These are phyloP conservation scores for Cryphonectria nitschkei DNA, from an alignment of 2,329 filamentous ascomycete species.

Conservation along the genomic window DNA sequence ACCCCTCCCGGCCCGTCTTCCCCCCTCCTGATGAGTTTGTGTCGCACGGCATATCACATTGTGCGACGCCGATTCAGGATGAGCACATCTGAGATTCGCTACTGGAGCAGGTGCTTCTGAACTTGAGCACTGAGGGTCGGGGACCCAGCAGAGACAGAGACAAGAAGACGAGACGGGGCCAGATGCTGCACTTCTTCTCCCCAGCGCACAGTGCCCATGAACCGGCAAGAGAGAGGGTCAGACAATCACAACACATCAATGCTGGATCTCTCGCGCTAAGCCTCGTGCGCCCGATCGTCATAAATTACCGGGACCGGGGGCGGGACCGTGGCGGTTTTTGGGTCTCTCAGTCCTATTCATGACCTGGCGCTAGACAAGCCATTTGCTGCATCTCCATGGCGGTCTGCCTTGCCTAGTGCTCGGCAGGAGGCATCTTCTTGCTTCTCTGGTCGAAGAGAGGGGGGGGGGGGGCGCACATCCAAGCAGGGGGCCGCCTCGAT, in stretches of 20 bases:
- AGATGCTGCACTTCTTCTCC: not conserved
- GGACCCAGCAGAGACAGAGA: constrained; percentile 12
- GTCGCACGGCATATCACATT: constrained; percentile 19
- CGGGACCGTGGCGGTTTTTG: not conserved
- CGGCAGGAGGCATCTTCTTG: constrained; percentile 11
- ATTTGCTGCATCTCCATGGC: not conserved
- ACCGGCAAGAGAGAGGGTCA: constrained; percentile 1
- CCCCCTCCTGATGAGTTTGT: constrained; percentile 25
- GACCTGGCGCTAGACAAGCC: constrained; percentile 8
- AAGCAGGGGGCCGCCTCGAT: constrained; percentile 11
- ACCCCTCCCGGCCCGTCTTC: not conserved
- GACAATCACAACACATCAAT: constrained; percentile 20
- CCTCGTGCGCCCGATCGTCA: constrained; percentile 10
- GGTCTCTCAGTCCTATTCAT: not conserved
- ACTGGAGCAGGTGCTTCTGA: too few species aligned
- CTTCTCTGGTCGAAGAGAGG: not conserved
- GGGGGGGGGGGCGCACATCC: not conserved
- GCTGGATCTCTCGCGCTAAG: constrained; percentile 26
- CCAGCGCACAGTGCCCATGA: constrained; percentile 1
- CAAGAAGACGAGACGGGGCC: not conserved
- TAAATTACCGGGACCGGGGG: not conserved
- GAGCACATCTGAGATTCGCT: constrained; percentile 19
- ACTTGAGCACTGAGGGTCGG: not conserved
- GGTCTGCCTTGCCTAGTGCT: constrained; percentile 14
- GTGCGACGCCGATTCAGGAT: constrained; percentile 27